phyloP scores from a whole-genome alignment of 2,329 filamentous ascomycete genomes.

The Penicillium sp. region DNA sequence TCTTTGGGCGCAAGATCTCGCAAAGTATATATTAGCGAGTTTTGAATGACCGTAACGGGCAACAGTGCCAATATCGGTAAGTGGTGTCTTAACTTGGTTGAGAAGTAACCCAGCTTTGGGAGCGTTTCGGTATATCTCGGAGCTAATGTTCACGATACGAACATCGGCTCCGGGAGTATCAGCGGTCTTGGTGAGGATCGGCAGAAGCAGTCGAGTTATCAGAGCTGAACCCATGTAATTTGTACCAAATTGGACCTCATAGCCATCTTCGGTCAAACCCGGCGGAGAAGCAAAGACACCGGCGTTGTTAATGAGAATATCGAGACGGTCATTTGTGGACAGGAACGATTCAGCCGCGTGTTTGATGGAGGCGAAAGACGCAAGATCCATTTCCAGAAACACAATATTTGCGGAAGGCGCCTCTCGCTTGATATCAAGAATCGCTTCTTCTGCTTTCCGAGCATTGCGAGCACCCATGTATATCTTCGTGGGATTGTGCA shows the following conservation, averaged over 20 bases:
- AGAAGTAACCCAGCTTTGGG: too few relatives aligned
- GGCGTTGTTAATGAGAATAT: constrained; percentile 37
- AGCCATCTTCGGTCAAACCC: constrained; percentile 31
- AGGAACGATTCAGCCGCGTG: constrained; percentile 11
- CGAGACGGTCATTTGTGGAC: constrained; percentile 20
- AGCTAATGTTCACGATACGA: neutral
- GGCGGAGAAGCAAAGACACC: constrained; percentile 32
- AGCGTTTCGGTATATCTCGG: neutral
- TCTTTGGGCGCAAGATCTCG: neutral
- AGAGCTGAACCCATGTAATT: constrained; percentile 34
- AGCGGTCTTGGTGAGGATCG: constrained; percentile 12
- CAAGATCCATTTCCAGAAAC: constrained; percentile 16
- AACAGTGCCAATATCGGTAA: too few relatives aligned
- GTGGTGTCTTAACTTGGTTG: too few relatives aligned
- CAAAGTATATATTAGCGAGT: neutral
- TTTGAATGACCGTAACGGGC: neutral
- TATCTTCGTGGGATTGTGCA: neutral
- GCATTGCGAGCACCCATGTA: neutral
- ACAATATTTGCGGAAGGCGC: neutral
- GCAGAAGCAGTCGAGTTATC: constrained; percentile 31
- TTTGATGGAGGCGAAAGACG: constrained; percentile 21
- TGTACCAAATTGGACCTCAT: constrained; percentile 38
- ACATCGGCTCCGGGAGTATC: neutral
- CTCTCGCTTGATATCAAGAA: constrained; percentile 5
- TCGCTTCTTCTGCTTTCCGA: constrained; percentile 10